Conservation (phyloP, 2,329 filamentous ascomycete genomes). For the Phyllachora maydis region DNA sequence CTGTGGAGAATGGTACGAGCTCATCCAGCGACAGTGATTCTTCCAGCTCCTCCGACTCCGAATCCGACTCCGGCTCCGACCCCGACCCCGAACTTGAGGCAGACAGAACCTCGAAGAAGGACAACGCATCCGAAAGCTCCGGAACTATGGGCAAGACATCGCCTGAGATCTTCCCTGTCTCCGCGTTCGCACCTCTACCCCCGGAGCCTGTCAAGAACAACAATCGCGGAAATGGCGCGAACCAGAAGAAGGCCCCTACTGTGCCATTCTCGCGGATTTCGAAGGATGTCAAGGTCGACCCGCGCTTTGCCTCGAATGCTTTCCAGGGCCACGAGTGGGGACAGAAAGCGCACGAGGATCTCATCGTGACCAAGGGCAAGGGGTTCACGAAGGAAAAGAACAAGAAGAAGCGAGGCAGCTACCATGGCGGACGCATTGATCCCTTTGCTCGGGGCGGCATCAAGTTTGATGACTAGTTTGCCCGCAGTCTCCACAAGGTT, state of each 20-base stretch:
- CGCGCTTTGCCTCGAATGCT: constrained; percentile 53
- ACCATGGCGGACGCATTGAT: constrained; percentile 77
- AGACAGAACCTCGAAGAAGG: constrained; percentile 3
- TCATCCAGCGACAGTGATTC: constrained; percentile 12
- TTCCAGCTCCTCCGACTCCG: constrained; percentile 15
- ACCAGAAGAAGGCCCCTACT: constrained; percentile 28
- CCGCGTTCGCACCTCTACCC: constrained; percentile 26
- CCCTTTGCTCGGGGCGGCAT: constrained; percentile 64
- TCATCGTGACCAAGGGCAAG: constrained; percentile 84
- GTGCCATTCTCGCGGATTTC: constrained; percentile 62
- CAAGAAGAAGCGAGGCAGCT: constrained; percentile 86
- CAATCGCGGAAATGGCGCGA: constrained; percentile 22
- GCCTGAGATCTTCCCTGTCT: constrained; percentile 19
- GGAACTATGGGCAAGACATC: constrained; percentile 31
- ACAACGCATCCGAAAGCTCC: constrained; percentile 16
- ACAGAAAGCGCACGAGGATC: constrained; percentile 66
- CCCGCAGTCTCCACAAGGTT: no score
- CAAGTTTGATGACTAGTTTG: constrained; percentile 89
- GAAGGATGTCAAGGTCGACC: constrained; percentile 46
- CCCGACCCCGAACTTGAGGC: no score
- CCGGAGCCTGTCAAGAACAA: constrained; percentile 24
- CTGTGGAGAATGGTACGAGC: constrained; percentile 8
- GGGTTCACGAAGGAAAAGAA: constrained; percentile 99
- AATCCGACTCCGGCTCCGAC: constrained; percentile 13
- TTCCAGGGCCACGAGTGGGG: constrained; percentile 79